These are phyloP conservation scores for Cutaneotrichosporon sp. DNA, from an alignment of 1,284 basidiomycete genomes.

Conservation along the genomic window DNA sequence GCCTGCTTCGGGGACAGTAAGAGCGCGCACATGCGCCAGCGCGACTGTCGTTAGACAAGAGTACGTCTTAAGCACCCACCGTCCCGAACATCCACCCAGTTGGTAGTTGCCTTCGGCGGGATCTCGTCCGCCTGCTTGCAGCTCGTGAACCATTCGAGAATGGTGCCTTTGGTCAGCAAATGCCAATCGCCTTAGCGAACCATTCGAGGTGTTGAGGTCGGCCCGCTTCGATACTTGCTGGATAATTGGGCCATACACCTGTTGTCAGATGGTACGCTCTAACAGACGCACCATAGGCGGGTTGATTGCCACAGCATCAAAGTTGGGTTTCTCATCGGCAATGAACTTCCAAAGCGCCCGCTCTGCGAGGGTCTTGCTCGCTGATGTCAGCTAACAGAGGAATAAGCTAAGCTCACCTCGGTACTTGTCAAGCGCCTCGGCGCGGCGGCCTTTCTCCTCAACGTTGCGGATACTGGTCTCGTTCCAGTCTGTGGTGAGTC, in stretches of 20 bases:
- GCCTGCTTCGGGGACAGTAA: conserved; percentile 56
- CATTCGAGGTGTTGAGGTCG: conserved; percentile 55
- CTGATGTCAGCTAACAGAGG: conserved; percentile 3
- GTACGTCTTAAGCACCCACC: conserved; percentile 27
- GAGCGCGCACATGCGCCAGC: conserved; percentile 56
- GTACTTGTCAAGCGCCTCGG: conserved; percentile 51
- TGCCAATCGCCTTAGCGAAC: no score
- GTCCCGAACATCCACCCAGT: conserved; percentile 58
- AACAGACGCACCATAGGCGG: conserved; percentile 52
- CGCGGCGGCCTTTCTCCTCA: conserved; percentile 53
- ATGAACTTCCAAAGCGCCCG: conserved; percentile 48
- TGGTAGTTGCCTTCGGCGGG: conserved; percentile 30
- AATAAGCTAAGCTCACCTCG: conserved; percentile 29
- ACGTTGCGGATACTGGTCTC: conserved; percentile 53
- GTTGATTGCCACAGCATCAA: conserved; percentile 57
- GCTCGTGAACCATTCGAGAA: conserved; percentile 48
- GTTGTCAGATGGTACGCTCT: not conserved
- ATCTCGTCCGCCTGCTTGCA: conserved; percentile 45
- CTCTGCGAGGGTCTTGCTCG: conserved; percentile 64
- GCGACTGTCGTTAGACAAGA: conserved; percentile 45
- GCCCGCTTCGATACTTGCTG: conserved; percentile 53
- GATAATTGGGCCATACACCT: conserved; percentile 50
- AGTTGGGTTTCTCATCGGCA: conserved; percentile 55
- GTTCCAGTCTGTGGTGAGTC: conserved; percentile 58
- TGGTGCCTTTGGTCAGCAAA: conserved; percentile 22